Evolutionary conservation across 495 filamentous ascomycete species (phyloP), one percentile per base, ranked within the genome.

Genomic region (Penicillium diatomitis): DNA sequence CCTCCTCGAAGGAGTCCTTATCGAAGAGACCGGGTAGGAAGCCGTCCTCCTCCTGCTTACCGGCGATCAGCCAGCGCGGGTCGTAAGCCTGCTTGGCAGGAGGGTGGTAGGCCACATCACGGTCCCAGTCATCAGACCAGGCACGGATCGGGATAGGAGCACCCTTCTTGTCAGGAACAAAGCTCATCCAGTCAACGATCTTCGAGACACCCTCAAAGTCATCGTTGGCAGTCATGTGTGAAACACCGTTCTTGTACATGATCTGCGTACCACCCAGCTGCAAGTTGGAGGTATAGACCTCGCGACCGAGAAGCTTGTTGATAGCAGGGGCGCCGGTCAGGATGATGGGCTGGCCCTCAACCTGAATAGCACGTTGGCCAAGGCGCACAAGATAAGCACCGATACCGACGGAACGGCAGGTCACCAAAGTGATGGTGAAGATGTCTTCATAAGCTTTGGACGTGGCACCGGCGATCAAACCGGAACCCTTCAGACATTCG

Each of bases 191-290:
- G 58, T 95, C 84, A 31, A 97, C 86, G 62, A 98, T 97, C 82
- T 95, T 95, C 69, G 87, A 84, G 9, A 98, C 89, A 78, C 92
- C 92, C 53, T 89, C 89, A 50, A 97, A 97, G 76, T 98, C 92
- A 64, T 98, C 92, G 60, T 83, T 87, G 62, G 92, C 92, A 52
- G 91, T 96, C 85, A 97, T 87, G 73, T 98, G 92, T 6, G 94
- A 97, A 29, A 98, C 94, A 79, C 92, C 92, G 64, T 98, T 98
- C 73, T 85, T 91, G 81, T 98, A 97, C 92, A 98, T 98, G 78
- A 98, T 98, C 72, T 98, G 92, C 37, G 92, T 97, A 57, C 92
- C 92, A 81, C 92, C 92, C 52, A 98, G 86, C 75, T 98, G 92
- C 52, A 98, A 69, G 78, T 98, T 98, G 33, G 92, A 97, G 40